Percentiles rank a stretch among this genome's conserved stretches.
These are phyloP conservation scores for Fusarium siculi DNA, from an alignment of 2,329 filamentous ascomycete genomes.

Conservation along the genomic window DNA sequence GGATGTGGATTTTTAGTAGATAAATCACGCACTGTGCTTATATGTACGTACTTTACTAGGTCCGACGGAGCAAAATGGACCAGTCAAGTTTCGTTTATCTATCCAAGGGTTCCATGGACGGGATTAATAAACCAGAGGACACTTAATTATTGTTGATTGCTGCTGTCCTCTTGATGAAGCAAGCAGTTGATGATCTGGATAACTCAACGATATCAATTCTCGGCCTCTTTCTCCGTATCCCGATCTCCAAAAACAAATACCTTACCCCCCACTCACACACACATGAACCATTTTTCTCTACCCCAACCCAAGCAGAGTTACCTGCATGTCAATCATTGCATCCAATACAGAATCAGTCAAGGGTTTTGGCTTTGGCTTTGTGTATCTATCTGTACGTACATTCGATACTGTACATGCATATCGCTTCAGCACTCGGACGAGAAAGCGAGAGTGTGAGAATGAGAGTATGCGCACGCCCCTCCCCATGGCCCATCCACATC, in stretches of 20 bases:
- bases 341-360: conserved; percentile 19
- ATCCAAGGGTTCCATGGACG: background rate
- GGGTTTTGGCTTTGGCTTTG: conserved; percentile 11
- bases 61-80: conserved; percentile 12
- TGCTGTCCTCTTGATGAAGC: background rate
- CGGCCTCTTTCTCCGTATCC: background rate
- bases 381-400: conserved; percentile 19
- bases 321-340: conserved; percentile 20
- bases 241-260: conserved; percentile 3
- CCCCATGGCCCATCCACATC: conserved; percentile 17
- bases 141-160: background rate
- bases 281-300: conserved; percentile 17
- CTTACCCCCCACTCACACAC: conserved; percentile 18
- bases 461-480: conserved; percentile 32
- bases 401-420: background rate
- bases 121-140: conserved; percentile 4
- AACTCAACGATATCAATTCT: background rate
- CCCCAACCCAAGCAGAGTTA: conserved; percentile 15
- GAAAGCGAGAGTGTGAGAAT: background rate
- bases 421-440: background rate
- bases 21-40: conserved; percentile 35
- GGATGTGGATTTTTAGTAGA: conserved; percentile 23
- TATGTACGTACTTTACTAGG: conserved; percentile 9
- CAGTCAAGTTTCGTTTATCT: conserved; percentile 11
- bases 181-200: background rate